Percentiles rank a stretch among this genome's conserved stretches.
These are phyloP conservation scores for Boletales sp. DNA, from an alignment of 768 basidiomycete species.

Conservation along the genomic window DNA sequence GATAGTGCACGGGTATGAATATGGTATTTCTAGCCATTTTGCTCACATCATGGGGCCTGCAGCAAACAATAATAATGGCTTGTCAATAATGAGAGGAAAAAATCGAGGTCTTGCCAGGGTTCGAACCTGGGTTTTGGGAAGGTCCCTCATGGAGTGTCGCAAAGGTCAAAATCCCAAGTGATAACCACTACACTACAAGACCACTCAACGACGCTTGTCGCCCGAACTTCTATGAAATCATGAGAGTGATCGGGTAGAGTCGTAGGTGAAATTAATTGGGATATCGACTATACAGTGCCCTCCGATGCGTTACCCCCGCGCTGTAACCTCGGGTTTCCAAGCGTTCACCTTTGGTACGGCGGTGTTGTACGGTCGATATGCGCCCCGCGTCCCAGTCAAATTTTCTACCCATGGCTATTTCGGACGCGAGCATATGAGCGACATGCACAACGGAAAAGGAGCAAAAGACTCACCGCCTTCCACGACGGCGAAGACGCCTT, in stretches of 20 bases:
- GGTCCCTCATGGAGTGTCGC: neutral
- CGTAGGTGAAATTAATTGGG: neutral
- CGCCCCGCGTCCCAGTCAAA: constrained; percentile 89
- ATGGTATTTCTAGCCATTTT: too few relatives aligned
- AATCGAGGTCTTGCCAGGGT: constrained; percentile 22
- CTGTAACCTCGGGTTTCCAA: constrained; percentile 74
- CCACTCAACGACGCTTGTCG: neutral
- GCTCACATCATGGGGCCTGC: too few relatives aligned
- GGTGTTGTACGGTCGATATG: constrained; percentile 88
- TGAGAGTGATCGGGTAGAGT: neutral
- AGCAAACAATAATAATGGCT: too few relatives aligned
- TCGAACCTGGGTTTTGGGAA: constrained; percentile 26
- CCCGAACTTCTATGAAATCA: too few relatives aligned
- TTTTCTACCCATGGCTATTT: constrained; percentile 80
- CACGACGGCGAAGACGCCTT: constrained; percentile 69
- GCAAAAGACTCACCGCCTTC: constrained; percentile 65
- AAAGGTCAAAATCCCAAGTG: constrained; percentile 24
- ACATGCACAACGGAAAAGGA: neutral
- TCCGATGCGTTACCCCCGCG: constrained; percentile 37
- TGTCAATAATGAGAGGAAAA: neutral
- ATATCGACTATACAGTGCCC: neutral
- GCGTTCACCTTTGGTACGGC: constrained; percentile 73
- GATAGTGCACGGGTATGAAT: too few relatives aligned
- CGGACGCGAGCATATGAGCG: too few relatives aligned
- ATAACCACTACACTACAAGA: constrained; percentile 28